phyloP scores from a whole-genome alignment of 2,329 filamentous ascomycete species.

The Nigrospora sphaerica region DNA sequence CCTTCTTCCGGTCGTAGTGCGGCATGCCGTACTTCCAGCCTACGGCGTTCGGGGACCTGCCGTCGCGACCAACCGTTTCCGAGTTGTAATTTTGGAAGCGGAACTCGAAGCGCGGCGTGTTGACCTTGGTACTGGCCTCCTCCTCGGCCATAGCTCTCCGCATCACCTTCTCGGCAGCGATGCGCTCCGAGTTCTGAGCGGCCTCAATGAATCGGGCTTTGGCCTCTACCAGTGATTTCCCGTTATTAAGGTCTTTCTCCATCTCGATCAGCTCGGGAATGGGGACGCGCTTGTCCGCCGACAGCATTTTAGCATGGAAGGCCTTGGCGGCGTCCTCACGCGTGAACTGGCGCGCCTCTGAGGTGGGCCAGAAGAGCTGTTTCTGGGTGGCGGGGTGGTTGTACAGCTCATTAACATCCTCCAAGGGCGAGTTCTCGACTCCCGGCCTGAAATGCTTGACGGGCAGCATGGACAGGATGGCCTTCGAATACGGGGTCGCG shows the following conservation, averaged over 20 bases:
- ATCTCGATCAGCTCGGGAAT: constrained; percentile 54
- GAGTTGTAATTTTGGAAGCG: constrained; percentile 53
- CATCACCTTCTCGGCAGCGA: constrained; percentile 31
- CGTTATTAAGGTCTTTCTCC: constrained; percentile 39
- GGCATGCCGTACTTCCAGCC: constrained; percentile 61
- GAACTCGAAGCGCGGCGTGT: constrained; percentile 52
- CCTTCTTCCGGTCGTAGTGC: constrained; percentile 54
- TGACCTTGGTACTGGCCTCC: constrained; percentile 34
- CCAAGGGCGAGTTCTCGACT: constrained; percentile 41
- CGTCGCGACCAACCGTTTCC: constrained; percentile 47
- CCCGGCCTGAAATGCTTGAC: constrained; percentile 49
- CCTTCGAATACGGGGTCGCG: constrained; percentile 68
- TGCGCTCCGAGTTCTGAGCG: constrained; percentile 31
- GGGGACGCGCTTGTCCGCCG: constrained; percentile 54
- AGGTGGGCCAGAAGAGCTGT: constrained; percentile 58
- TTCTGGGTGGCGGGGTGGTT: constrained; percentile 55
- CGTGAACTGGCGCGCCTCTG: constrained; percentile 57
- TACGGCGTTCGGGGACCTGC: constrained; percentile 41
- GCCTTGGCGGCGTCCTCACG: constrained; percentile 59
- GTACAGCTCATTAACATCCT: constrained; percentile 58
- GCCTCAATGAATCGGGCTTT: constrained; percentile 29
- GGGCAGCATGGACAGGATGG: constrained; percentile 75
- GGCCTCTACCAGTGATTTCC: constrained; percentile 28
- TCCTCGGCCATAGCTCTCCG: constrained; percentile 23
- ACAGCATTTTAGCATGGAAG: constrained; percentile 52